These are phyloP conservation scores for Yamadazyma buinensis DNA, from an alignment of 1,139 yeast species.

Conservation along the genomic window DNA sequence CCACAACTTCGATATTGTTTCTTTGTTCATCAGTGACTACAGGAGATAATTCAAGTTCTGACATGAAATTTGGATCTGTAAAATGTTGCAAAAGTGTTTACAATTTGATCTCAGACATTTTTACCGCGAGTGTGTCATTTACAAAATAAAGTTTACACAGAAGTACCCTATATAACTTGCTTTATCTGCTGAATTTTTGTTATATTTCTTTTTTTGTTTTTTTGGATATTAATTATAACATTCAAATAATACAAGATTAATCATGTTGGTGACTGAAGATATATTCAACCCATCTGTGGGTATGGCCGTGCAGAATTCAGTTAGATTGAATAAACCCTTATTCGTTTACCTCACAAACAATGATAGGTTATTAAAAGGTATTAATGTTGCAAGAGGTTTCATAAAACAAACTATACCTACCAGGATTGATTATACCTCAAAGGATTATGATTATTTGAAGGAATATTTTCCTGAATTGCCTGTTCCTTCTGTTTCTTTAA, in stretches of 20 bases:
- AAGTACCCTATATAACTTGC: too few relatives aligned
- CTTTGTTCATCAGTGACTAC: too few relatives aligned
- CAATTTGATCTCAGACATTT: too few relatives aligned
- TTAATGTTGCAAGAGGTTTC: slow-evolving; percentile 12
- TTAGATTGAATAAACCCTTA: slow-evolving; percentile 32
- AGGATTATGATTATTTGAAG: slow-evolving; percentile 46
- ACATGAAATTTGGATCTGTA: too few relatives aligned
- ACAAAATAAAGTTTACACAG: too few relatives aligned
- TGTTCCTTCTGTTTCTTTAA: slow-evolving; percentile 26
- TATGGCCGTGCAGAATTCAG: slow-evolving; percentile 39
- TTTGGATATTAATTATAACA: too few relatives aligned
- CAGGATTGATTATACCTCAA: slow-evolving; percentile 32
- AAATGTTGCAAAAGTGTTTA: too few relatives aligned
- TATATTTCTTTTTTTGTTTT: too few relatives aligned
- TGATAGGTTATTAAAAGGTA: slow-evolving; percentile 2
- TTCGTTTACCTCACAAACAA: slow-evolving; percentile 30
- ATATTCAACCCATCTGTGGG: slow-evolving; percentile 23
- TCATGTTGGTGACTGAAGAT: background rate
- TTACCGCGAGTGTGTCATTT: too few relatives aligned
- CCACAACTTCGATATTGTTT: slow-evolving; percentile 41
- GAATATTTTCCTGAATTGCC: slow-evolving; percentile 39
- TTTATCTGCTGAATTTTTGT: too few relatives aligned
- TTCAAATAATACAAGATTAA: too few relatives aligned
- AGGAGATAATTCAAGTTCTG: too few relatives aligned
- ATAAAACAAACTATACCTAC: slow-evolving; percentile 27